Conservation (phyloP, 345 rosid species). For the Melastoma malabathricum region DNA sequence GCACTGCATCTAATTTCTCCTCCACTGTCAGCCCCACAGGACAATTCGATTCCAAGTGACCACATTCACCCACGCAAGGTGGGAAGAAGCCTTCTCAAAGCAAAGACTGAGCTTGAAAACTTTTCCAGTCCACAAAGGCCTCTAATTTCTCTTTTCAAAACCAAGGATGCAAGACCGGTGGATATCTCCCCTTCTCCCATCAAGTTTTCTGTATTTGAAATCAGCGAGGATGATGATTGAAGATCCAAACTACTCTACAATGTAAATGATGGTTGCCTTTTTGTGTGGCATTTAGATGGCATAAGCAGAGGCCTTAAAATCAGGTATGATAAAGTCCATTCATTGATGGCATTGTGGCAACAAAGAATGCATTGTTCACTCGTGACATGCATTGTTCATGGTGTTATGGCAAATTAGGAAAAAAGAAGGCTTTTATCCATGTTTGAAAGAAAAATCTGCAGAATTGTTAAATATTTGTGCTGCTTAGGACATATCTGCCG, state of each 20-base stretch:
- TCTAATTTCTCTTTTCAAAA: constrained; percentile 11
- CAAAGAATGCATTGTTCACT: too few relatives aligned
- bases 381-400: too few relatives aligned
- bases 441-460: too few relatives aligned
- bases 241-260: not conserved
- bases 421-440: too few relatives aligned
- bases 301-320: too few relatives aligned
- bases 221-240: constrained; percentile 25
- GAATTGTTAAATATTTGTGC: too few relatives aligned
- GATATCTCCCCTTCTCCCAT: constrained; percentile 4
- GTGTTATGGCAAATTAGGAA: too few relatives aligned
- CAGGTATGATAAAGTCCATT: too few relatives aligned
- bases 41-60: constrained; percentile 6
- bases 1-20: constrained; percentile 11
- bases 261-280: not conserved
- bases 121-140: constrained; percentile 13
- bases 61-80: constrained; percentile 10
- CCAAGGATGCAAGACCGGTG: constrained; percentile 12
- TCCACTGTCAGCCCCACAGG: not conserved
- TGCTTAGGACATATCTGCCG: too few relatives aligned
- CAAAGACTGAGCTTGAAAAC: constrained; percentile 19
- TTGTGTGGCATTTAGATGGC: too few relatives aligned
- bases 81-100: constrained; percentile 29
- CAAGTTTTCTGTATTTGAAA: constrained; percentile 24
- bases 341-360: too few relatives aligned